These are phyloP conservation scores for Eucalyptus paniculata DNA, from an alignment of 345 rosid genomes.

Conservation along the genomic window DNA sequence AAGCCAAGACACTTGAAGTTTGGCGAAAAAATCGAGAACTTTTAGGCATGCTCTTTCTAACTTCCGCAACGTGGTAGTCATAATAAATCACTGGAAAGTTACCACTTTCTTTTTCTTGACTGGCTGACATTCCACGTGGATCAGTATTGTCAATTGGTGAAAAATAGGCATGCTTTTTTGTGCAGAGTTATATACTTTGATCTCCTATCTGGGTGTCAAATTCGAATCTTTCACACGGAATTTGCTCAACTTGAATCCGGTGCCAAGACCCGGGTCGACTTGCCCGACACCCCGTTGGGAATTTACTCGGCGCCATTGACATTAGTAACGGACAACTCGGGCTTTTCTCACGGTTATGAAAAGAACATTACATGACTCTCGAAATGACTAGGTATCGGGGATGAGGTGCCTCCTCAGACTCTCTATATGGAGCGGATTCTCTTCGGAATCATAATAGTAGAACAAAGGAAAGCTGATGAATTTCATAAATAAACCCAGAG, in stretches of 20 bases:
- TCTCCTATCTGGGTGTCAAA: neutral
- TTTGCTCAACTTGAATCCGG: neutral
- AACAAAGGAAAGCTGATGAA: neutral
- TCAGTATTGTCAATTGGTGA: too few species aligned
- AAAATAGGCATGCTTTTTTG: too few species aligned
- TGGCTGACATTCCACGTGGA: too few species aligned
- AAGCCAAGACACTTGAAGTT: too few species aligned
- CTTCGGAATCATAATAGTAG: neutral
- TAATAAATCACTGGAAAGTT: too few species aligned
- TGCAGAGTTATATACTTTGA: neutral
- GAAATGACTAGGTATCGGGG: neutral
- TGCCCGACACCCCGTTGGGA: neutral
- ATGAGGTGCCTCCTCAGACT: neutral
- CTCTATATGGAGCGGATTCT: neutral
- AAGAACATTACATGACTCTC: neutral
- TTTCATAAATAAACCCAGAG: fast-evolving
- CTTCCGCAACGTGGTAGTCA: too few species aligned
- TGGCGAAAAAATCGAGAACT: too few species aligned
- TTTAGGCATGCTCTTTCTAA: too few species aligned
- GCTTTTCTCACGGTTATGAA: neutral
- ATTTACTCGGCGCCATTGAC: neutral
- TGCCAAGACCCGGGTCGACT: neutral
- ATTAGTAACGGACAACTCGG: neutral
- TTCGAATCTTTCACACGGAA: neutral
- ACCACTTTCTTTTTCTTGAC: too few species aligned